phyloP scores from a whole-genome alignment of 345 rosid genomes.

The Salix brachista region DNA sequence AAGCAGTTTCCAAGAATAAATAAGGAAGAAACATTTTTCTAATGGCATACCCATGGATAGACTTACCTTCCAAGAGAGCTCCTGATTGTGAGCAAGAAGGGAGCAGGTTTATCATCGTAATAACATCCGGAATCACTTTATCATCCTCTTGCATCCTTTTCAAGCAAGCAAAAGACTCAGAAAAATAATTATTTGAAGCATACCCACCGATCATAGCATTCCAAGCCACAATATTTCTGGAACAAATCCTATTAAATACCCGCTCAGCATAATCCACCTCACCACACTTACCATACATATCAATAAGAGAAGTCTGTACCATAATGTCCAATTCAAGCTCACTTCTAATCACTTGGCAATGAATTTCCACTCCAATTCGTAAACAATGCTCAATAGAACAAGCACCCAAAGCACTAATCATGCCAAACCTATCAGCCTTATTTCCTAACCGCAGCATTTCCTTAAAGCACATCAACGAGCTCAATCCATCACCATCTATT shows the following conservation, averaged over 20 bases:
- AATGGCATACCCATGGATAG: conserved; percentile 59
- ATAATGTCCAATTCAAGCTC: conserved; percentile 44
- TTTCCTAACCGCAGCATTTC: conserved; percentile 44
- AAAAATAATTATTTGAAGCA: conserved; percentile 29
- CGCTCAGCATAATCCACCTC: conserved; percentile 53
- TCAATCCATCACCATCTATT: conserved; percentile 39
- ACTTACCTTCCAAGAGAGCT: conserved; percentile 37
- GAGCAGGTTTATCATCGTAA: conserved; percentile 61
- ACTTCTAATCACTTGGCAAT: conserved; percentile 51
- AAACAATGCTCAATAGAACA: conserved; percentile 38
- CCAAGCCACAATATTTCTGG: conserved; percentile 54
- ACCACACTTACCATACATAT: conserved; percentile 65
- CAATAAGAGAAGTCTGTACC: conserved; percentile 60
- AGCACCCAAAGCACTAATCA: conserved; percentile 54
- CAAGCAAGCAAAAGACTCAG: conserved; percentile 49
- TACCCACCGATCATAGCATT: conserved; percentile 72
- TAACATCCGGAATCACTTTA: conserved; percentile 48
- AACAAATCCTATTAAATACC: conserved; percentile 38
- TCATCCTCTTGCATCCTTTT: conserved; percentile 43
- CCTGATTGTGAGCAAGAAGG: conserved; percentile 54
- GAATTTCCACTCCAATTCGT: conserved; percentile 60
- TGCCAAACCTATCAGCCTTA: conserved; percentile 47
- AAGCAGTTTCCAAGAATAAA: conserved; percentile 58
- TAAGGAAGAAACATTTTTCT: conserved; percentile 66
- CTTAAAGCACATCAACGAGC: conserved; percentile 38